Base-by-base conservation (phyloP, 805 yeast species). In the Vanderwaltozyma polyspora region DNA sequence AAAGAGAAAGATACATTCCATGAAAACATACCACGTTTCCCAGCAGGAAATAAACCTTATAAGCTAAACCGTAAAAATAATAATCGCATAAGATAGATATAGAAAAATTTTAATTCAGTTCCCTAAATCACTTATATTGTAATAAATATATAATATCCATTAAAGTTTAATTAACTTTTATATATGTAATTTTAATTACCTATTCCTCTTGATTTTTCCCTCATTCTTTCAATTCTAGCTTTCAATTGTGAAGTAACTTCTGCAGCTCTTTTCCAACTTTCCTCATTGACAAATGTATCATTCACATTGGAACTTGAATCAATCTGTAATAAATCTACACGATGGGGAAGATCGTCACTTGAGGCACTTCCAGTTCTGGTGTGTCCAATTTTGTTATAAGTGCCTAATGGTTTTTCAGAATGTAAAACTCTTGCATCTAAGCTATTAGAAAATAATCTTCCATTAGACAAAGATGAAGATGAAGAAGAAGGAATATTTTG, bases 201-300 rank as follows among this genome's bases (percentile, higher is more conserved):
- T 16, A 28, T 15, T 10, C 31, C 32, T 25, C 36, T 34, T 14
- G 36, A n/a, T 19, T 27, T 66, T 10, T 83, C 83, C 51, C 81
- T 81, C 95, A 86, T 85, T 56, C 79, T 78, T 57, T 83, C 93
- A 29, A 86, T 86, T 46, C 95, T 64, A 1, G 86, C 93, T 53
- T 79, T 82, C 49, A 86, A 69, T 55, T 81, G 89, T 3, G 76
- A 72, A 1, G 95, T 86, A 10, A 85, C 93, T 46, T 82, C 94
- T 0, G 91, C 87, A 0, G 95, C 95, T 32, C 89, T 71, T 44
- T 70, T 74, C 95, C 95, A 86, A 45, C 81, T 76, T 34, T 67
- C 74, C 39, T 78, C 86, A 38, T 72, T 81, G 30, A 67, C 66
- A 28, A 49, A 37, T 10, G 41, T 36, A 26, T 43, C 45, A 18